Evolutionary conservation across 208 protist genomes (phyloP), one percentile per base, ranked within the genome.

Genomic region (Dictyostelium gargantuum): DNA sequence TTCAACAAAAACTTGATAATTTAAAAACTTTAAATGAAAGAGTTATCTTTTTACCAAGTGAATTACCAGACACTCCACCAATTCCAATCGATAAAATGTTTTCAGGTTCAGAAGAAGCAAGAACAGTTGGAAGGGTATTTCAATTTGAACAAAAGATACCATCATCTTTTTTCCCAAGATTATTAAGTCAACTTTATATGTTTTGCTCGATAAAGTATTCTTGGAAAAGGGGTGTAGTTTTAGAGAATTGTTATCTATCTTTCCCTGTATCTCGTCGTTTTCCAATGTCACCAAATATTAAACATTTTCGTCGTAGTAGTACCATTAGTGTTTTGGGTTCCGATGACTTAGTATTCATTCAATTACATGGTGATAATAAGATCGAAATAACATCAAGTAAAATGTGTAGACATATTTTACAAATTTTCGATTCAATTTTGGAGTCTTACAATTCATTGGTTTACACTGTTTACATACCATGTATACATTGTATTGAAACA

Each of bases 321-420:
- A 63, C 66, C 0, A 76, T 74, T 35, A 38, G 13, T 54, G 46
- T 86, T 8, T 23, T 63, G 3, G 42, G 38, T 1, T 77, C 81
- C 1, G 81, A 86, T 32, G 81, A 86, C 38, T 63, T 86, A 8
- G 81, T 86, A 10, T 46, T 44, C 6, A 86, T 86, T 19, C 81
- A 86, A 63, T 1, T 75, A 2, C 38, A 50, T 17, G 9, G 32
- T 23, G 26, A 74, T 35, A 72, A 76, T 6, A 89, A 56, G 10
- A 89, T 89, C 68, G 82, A 89, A 54, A 89, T 89, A 11, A 68
- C 68, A 1, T 79, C 68, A n/a, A 79, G 26, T 2, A 89, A 89
- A 42, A 89, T 89, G 82, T 89, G 46, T 48, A 32, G 82, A 38
- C 82, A 89, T 29, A 89, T 89, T 19, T 40, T 89, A 21, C 82